Conservation (phyloP, 768 basidiomycete species). For the Termitomyces sp. region DNA sequence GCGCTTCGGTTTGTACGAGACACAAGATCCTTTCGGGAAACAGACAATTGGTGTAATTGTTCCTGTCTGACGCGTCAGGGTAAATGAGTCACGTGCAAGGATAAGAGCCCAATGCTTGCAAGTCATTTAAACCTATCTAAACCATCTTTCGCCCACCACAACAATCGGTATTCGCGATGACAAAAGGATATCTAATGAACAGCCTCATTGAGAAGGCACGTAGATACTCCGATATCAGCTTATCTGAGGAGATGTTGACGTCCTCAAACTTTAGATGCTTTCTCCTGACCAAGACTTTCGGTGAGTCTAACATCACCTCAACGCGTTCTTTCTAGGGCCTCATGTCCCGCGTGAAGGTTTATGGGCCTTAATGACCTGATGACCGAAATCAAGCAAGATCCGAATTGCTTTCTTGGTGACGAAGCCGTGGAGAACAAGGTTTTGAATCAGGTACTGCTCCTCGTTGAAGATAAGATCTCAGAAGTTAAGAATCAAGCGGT, state of each 20-base stretch:
- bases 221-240: not conserved
- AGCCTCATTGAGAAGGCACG: conserved; percentile 76
- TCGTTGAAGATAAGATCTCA: conserved; percentile 92
- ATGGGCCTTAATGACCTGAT: conserved; percentile 97
- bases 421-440: conserved; percentile 83
- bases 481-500: conserved; percentile 99
- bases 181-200: conserved; percentile 82
- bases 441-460: conserved; percentile 73
- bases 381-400: conserved; percentile 81
- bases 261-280: conserved; percentile 58
- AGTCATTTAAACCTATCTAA: not conserved
- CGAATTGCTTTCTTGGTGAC: conserved; percentile 72
- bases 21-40: not conserved
- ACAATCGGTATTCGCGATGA: conserved; percentile 40
- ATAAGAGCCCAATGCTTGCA: not conserved
- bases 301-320: conserved; percentile 33
- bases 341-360: conserved; percentile 49
- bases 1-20: too few species aligned
- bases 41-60: not conserved
- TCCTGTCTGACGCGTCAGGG: not conserved
- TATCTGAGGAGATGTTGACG: conserved; percentile 6
- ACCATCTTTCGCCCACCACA: not conserved
- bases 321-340: conserved; percentile 21
- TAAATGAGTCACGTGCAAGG: not conserved
- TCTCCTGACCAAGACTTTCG: conserved; percentile 89